Conservation (phyloP, 2,329 filamentous ascomycete genomes). For the Sordariomycetes sp. region DNA sequence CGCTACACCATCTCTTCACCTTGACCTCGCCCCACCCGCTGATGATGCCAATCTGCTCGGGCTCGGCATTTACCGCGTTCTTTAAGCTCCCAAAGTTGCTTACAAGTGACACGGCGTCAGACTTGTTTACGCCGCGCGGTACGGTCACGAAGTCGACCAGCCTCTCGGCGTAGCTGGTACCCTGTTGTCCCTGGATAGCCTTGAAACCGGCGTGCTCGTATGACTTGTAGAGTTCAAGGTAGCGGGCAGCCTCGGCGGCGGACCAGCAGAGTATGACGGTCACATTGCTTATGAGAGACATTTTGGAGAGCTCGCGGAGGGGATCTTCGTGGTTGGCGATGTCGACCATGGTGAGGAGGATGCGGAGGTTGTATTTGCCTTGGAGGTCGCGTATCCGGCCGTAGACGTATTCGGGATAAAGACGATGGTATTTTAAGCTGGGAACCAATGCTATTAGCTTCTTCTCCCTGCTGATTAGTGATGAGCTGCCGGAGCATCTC, state of each 20-base stretch:
- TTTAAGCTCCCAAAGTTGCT: slow-evolving; percentile 83
- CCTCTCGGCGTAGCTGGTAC: slow-evolving; percentile 71
- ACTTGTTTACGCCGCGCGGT: slow-evolving; percentile 83
- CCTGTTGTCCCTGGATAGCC: slow-evolving; percentile 76
- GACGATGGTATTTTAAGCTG: slow-evolving; percentile 85
- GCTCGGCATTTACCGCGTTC: slow-evolving; percentile 74
- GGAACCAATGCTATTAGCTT: not conserved
- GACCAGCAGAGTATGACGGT: slow-evolving; percentile 92
- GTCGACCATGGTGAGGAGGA: slow-evolving; percentile 85
- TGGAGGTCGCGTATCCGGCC: slow-evolving; percentile 75
- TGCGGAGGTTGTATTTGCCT: slow-evolving; percentile 73
- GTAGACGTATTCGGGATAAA: slow-evolving; percentile 97
- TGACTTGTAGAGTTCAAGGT: slow-evolving; percentile 88
- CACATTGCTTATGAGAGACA: slow-evolving; percentile 80
- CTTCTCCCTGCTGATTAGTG: not conserved
- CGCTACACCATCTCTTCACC: slow-evolving; percentile 70
- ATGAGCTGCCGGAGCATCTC: not conserved
- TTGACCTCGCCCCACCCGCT: slow-evolving; percentile 94
- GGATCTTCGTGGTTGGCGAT: slow-evolving; percentile 89
- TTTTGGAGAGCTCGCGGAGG: slow-evolving; percentile 83
- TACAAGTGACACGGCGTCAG: slow-evolving; percentile 80
- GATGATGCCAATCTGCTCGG: slow-evolving; percentile 75
- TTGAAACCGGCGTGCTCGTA: slow-evolving; percentile 74
- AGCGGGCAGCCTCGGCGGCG: slow-evolving; percentile 82
- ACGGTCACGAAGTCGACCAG: slow-evolving; percentile 88